Evolutionary conservation across 257 asterid genomes (phyloP).

Genomic region (Solanum sparsipilum): DNA sequence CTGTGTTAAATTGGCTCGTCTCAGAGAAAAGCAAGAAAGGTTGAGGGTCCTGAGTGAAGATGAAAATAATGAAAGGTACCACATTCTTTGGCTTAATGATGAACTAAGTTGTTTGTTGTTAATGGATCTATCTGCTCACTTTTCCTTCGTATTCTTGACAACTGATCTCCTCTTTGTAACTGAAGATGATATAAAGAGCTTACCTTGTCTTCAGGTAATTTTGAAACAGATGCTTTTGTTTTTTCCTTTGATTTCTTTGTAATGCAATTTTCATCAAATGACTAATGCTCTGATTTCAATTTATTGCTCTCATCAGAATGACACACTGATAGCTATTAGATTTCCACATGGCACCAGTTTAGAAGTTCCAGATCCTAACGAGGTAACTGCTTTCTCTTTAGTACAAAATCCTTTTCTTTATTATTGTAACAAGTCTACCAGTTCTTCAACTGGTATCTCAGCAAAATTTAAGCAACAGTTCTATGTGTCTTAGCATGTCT

Average conservation of each 20-base stretch:
- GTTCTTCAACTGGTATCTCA: neutral
- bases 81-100: neutral
- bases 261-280: neutral
- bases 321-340: conserved; percentile 79
- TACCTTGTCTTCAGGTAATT: conserved; percentile 82
- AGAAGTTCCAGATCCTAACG: conserved; percentile 93
- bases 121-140: neutral
- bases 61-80: conserved; percentile 27
- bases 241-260: neutral
- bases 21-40: conserved; percentile 37
- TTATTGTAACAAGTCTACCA: neutral
- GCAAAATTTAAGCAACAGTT: neutral
- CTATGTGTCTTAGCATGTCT: neutral
- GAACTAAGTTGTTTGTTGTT: neutral
- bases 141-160: neutral
- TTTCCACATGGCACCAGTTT: conserved; percentile 92
- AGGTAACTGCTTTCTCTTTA: conserved; percentile 33
- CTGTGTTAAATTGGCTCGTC: neutral
- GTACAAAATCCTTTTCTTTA: neutral
- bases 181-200: conserved; percentile 70
- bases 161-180: conserved; percentile 35
- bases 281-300: neutral
- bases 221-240: neutral
- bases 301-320: conserved; percentile 34
- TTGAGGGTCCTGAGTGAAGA: conserved; percentile 33